phyloP scores from a whole-genome alignment of 2,329 filamentous ascomycete genomes.

The Calonectria multiphialidica region DNA sequence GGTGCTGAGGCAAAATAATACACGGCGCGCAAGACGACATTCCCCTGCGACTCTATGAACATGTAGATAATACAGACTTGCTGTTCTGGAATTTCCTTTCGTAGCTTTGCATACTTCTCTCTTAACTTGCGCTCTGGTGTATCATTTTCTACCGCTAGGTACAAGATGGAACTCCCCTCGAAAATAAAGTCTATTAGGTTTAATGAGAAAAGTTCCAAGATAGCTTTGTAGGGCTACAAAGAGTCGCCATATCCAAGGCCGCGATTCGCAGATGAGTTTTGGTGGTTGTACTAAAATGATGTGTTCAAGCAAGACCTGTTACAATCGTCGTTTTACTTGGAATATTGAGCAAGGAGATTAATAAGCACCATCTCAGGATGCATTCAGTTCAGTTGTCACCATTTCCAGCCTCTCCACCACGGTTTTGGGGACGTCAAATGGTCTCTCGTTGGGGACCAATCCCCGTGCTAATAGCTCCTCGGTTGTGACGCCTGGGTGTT shows the following conservation, averaged over 20 bases:
- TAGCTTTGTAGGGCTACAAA: too few species aligned
- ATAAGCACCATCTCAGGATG: background rate
- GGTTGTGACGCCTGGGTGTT: constrained; percentile 47
- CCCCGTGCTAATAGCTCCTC: constrained; percentile 52
- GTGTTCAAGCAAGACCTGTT: background rate
- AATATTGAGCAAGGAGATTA: background rate
- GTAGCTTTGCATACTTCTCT: too few species aligned
- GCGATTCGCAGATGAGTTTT: too few species aligned
- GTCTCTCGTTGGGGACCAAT: constrained; percentile 59
- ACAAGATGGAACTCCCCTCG: too few species aligned
- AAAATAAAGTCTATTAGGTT: too few species aligned
- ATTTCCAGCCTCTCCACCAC: constrained; percentile 50
- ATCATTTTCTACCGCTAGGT: too few species aligned
- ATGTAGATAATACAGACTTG: background rate
- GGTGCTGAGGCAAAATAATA: background rate
- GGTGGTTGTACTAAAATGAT: background rate
- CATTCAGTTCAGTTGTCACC: constrained; percentile 11
- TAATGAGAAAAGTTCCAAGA: too few species aligned
- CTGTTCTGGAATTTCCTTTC: too few species aligned
- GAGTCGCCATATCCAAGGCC: too few species aligned
- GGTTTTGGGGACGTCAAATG: constrained; percentile 55
- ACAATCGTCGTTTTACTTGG: background rate
- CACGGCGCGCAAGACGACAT: too few species aligned
- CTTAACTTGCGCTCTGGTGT: too few species aligned
- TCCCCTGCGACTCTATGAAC: background rate